Evolutionary conservation across 208 protist genomes (phyloP), one percentile per base, ranked within the genome.

Genomic region (Leishmania tarentolae): DNA sequence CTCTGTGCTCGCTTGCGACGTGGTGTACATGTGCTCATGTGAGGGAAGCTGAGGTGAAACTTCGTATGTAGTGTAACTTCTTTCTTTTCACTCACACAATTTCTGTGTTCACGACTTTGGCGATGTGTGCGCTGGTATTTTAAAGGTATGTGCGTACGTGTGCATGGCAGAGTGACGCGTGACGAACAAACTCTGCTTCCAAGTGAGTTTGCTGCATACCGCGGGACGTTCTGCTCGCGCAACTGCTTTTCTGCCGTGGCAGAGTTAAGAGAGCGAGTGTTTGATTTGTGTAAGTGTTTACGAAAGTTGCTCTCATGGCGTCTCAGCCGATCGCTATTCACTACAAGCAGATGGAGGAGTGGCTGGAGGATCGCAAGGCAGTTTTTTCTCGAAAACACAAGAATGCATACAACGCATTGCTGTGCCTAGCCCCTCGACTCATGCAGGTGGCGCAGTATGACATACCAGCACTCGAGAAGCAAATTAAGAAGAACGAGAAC

Each of bases 281-380:
- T 70, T 46, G 21, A 21, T 17, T 46, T 2, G 1, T 28, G 35
- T n/a, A 17, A 28, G 11, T 3, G 65, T 3, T 11, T 5, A 35
- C 24, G 13, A 0, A 37, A 57, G 42, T 17, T 5, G 24, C n/a
- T 0, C 59, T 77, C 40, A 96, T 94, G 90, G 65, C 87, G 5
- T 82, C 91, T 37, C 89, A 91, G 75, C 80, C 88, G 0, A 90
- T 96, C 44, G 50, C 85, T 4, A 84, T 96, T 78, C 92, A 96
- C 82, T 96, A 96, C 76, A 87, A 94, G 87, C 89, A 91, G 68
- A 94, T 96, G 89, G 88, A 96, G 82, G 90, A 96, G 81, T 96
- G 92, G 92, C 82, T 96, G 79, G 86, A 89, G 17, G 92, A 96
- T 78, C 86, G 92, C 42, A 84, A 79, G 66, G 31, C 87, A 0